phyloP scores from a whole-genome alignment of 2,329 filamentous ascomycete species.

The Tolypocladium tropicale region DNA sequence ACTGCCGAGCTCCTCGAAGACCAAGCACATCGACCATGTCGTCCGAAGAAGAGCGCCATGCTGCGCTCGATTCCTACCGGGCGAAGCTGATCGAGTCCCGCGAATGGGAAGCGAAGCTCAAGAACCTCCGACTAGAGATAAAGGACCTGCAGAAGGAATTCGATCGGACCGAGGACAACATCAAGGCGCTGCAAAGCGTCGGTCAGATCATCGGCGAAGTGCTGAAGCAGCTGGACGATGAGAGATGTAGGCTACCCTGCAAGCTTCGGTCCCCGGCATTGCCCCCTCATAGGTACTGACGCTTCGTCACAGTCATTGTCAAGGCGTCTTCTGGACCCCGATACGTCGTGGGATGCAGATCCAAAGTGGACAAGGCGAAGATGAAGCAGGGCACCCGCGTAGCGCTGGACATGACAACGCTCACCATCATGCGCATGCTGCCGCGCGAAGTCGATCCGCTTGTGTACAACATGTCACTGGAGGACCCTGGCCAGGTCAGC shows the following conservation, averaged over 20 bases:
- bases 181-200: conserved; percentile 97
- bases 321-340: conserved; percentile 94
- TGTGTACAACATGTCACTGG: conserved; percentile 99
- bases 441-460: conserved; percentile 96
- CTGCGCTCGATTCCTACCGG: conserved; percentile 70
- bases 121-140: conserved; percentile 86
- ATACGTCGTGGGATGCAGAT: conserved; percentile 97
- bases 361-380: conserved; percentile 95
- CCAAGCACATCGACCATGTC: conserved; percentile 27
- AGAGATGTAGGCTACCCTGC: conserved; percentile 71
- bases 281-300: not conserved
- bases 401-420: conserved; percentile 96
- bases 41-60: conserved; percentile 49
- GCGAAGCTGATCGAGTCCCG: conserved; percentile 82
- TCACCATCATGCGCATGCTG: conserved; percentile 99
- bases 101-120: conserved; percentile 98
- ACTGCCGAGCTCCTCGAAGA: not conserved
- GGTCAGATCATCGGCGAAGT: conserved; percentile 99
- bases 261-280: not conserved
- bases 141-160: conserved; percentile 93
- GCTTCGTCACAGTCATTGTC: conserved; percentile 67
- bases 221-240: conserved; percentile 95
- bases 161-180: conserved; percentile 96
- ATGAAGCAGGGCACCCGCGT: conserved; percentile 97
- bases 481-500: conserved; percentile 94